Evolutionary conservation across 2,329 filamentous ascomycete species (phyloP), one percentile per base, ranked within the genome.

Genomic region (Nannizziopsis barbatae): DNA sequence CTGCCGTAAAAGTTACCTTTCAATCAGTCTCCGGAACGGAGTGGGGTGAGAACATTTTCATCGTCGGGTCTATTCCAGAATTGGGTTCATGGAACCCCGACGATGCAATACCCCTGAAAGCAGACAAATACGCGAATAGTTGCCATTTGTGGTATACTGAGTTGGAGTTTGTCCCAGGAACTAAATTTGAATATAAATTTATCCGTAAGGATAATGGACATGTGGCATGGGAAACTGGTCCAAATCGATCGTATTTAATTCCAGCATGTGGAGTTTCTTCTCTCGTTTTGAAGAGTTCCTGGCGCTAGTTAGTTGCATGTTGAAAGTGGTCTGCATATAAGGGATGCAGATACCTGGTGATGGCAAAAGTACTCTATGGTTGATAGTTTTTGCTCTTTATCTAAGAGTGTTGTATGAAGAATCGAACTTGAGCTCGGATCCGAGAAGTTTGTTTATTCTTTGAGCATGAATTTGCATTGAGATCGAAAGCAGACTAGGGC

Each of bases 161-260:
- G 0, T 59, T 86, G 22, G 67, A 65, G 1, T 62, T 87, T 12
- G 63, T 70, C 0, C 70, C 77, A 0, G 81, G 81, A 2, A 69
- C 70, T 42, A 65, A 62, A 2, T 68, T 86, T 38, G 58, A 79
- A 66, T 86, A 85, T 63, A 86, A 86, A 68, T 87, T 78, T 59
- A 75, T 86, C 56, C 75, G 76, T 43, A 72, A 81, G 37, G 58
- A 63, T 1, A 72, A 75, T 55, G 76, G 79, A 0, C 67, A 65
- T 0, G 64, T 83, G 7, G 70, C 65, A 2, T 86, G 83, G 82
- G 83, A 87, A 67, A 69, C 66, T 42, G 81, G 82, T 54, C 65
- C 69, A 3, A 70, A 73, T 52, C 61, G 67, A 22, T 57, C 49
- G 20, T 71, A 65, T 50, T 68, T 62, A 0, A 67, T 73, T 14